Percentiles rank a stretch among this genome's conserved stretches.
Evolutionary conservation across 1,139 yeast genomes (phyloP).

Genomic region (Zhuliangozyma blackwelliae): DNA sequence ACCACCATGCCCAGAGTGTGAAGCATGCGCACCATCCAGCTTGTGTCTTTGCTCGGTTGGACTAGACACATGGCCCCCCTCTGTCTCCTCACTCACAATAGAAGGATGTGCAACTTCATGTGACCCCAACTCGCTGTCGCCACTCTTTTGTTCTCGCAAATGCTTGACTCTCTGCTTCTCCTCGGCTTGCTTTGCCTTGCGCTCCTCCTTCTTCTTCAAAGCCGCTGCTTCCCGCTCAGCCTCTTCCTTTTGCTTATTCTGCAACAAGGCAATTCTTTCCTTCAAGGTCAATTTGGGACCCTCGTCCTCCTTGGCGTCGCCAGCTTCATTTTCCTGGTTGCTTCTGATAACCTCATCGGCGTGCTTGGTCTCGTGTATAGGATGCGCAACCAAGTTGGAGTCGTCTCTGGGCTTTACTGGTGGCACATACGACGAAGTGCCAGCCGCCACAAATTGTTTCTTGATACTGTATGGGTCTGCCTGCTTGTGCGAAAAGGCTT

Average conservation of each 20-base stretch:
- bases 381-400: conserved; percentile 29
- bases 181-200: conserved; percentile 38
- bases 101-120: too few species aligned
- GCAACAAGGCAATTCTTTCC: conserved; percentile 81
- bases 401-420: conserved; percentile 41
- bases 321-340: conserved; percentile 10
- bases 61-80: background rate
- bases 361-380: conserved; percentile 21
- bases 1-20: too few species aligned
- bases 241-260: conserved; percentile 77
- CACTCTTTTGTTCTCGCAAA: conserved; percentile 10
- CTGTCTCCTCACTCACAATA: conserved; percentile 5
- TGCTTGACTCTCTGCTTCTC: conserved; percentile 11
- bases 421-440: conserved; percentile 44
- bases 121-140: conserved; percentile 3
- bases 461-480: conserved; percentile 42
- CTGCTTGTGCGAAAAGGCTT: conserved; percentile 25
- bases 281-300: conserved; percentile 77
- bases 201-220: conserved; percentile 52
- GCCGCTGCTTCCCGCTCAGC: conserved; percentile 71
- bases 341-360: conserved; percentile 23
- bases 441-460: conserved; percentile 40
- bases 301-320: conserved; percentile 34
- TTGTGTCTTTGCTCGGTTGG: too few species aligned
- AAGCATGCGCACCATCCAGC: too few species aligned